phyloP scores from a whole-genome alignment of 129 eudicot genomes.

The Erigeron canadensis region DNA sequence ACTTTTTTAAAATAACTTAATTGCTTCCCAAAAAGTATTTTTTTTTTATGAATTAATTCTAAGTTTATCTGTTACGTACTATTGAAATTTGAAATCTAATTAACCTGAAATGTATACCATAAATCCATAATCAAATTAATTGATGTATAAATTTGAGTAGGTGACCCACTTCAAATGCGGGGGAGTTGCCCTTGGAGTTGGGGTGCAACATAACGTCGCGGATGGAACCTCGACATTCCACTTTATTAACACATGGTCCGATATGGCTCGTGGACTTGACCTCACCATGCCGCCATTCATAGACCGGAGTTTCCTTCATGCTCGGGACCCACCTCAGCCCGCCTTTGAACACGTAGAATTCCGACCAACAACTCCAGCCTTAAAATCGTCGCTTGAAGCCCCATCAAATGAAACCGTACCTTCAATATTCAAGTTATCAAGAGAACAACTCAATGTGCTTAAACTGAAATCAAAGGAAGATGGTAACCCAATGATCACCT shows the following conservation, averaged over 20 bases:
- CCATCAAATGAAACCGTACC: background rate
- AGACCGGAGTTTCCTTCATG: background rate
- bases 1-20: too few relatives aligned
- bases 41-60: too few relatives aligned
- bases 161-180: constrained; percentile 6
- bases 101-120: background rate
- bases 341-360: background rate
- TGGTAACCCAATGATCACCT: too few relatives aligned
- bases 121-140: background rate
- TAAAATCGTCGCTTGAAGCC: background rate
- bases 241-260: background rate
- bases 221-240: background rate
- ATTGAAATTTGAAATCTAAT: too few relatives aligned
- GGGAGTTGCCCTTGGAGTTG: constrained; percentile 1
- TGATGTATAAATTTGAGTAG: background rate
- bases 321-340: background rate
- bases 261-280: background rate
- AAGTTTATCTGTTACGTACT: too few relatives aligned
- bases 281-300: background rate
- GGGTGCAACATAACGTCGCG: background rate
- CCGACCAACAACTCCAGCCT: too few relatives aligned
- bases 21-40: too few relatives aligned
- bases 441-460: background rate
- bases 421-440: background rate
- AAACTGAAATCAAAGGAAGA: too few relatives aligned